Evolutionary conservation across 441 rosid species (phyloP), one percentile per base, ranked within the genome.

Genomic region (Euphorbia neoarborescens): DNA sequence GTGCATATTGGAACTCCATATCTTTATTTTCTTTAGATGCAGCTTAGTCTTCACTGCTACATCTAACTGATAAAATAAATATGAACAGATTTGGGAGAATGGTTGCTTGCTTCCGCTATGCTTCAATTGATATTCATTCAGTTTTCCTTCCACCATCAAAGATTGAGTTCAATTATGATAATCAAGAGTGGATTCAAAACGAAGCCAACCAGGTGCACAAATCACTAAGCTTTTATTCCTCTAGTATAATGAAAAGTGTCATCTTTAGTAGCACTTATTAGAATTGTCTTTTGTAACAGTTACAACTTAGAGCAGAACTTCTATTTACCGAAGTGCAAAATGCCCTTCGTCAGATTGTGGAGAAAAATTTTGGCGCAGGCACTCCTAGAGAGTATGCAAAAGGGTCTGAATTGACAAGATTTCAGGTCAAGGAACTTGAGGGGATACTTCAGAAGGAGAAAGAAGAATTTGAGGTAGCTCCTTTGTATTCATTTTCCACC

Each of bases 51-150:
- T 27, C 10, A 51, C 65, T 44, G 14, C 15, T 61, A n/a, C 57
- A 27, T 25, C 30, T 42, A 7, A 34, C 28, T 44, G 30, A 5
- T 27, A 66, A 68, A 34, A 27, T 72, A 27, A 38, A 57, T 32
- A 30, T 46, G 30, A 84, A 81, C 87, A 93, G 98, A 65, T 94
- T 89, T 66, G 95, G 97, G 51, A 85, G 85, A 75, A 89, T 88
- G 97, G 96, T 94, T 50, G 96, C 97, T 70, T 94, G 98, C 85
- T 94, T 91, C 73, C 92, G 93, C 24, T 94, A 94, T 75, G 97
- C 97, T 61, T 85, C 97, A 70, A 87, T 94, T 76, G 84, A 85
- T 71, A 95, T 94, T 79, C 79, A 85, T 84, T 90, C 97, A 25
- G 97, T 91, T 66, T 86, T 72, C 79, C 91, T 91, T 81, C 99